phyloP scores from a whole-genome alignment of 768 basidiomycete genomes.

The Thelephora ganbajun region DNA sequence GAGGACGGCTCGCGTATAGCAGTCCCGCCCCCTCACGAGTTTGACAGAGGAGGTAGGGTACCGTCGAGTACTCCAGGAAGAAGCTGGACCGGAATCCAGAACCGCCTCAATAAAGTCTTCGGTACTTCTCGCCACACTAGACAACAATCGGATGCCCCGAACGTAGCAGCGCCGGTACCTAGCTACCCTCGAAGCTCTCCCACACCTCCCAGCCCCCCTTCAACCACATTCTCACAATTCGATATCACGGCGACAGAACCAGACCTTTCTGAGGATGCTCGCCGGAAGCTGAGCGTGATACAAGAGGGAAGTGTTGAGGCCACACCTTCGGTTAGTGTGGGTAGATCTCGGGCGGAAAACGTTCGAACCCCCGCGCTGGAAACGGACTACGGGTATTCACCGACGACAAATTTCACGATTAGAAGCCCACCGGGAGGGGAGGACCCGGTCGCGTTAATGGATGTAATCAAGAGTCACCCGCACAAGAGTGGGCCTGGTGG shows the following conservation, averaged over 20 bases:
- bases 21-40: conserved; percentile 9
- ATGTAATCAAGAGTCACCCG: background rate
- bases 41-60: background rate
- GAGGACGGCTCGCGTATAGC: conserved; percentile 8
- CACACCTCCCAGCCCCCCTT: background rate
- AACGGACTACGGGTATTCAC: background rate
- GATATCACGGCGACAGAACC: background rate
- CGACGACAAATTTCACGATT: background rate
- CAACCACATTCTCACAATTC: background rate
- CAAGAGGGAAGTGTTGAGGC: background rate
- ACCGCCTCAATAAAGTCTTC: conserved; percentile 1
- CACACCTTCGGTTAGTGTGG: background rate
- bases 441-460: background rate
- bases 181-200: background rate
- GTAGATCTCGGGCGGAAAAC: background rate
- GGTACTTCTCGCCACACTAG: conserved; percentile 3
- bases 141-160: background rate
- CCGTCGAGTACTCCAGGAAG: background rate
- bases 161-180: too few relatives aligned
- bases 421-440: background rate
- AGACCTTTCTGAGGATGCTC: background rate
- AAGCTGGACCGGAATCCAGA: conserved; percentile 4
- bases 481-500: background rate
- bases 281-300: background rate
- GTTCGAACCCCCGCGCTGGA: background rate